Evolutionary conservation across 2,329 filamentous ascomycete genomes (phyloP).

Genomic region (Penicillium psychrosexuale): DNA sequence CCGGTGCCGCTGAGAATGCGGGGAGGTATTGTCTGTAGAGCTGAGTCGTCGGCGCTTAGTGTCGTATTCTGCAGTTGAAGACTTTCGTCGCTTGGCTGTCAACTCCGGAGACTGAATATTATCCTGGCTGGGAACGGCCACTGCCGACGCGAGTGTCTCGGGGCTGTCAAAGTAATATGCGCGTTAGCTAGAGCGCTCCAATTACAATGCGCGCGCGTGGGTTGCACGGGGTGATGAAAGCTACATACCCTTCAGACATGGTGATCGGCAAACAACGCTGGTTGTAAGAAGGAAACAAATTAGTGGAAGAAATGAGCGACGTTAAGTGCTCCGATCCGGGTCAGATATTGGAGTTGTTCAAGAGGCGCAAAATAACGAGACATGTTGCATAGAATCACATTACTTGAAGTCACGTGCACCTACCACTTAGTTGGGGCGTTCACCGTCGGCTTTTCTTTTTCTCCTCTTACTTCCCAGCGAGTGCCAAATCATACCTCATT

Average conservation of each 20-base stretch:
- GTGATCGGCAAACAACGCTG: neutral
- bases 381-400: conserved; percentile 12
- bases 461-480: neutral
- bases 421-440: conserved; percentile 13
- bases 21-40: conserved; percentile 28
- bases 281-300: neutral
- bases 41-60: conserved; percentile 54
- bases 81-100: conserved; percentile 53
- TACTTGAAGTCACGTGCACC: conserved; percentile 23
- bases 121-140: conserved; percentile 50
- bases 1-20: conserved; percentile 22
- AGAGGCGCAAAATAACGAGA: neutral
- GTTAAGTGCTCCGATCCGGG: neutral
- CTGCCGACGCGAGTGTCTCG: conserved; percentile 50
- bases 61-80: conserved; percentile 50
- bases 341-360: neutral
- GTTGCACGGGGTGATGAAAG: neutral
- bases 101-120: conserved; percentile 29
- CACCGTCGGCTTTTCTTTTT: neutral
- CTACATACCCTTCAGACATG: conserved; percentile 26
- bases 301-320: neutral
- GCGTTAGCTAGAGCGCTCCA: conserved; percentile 9
- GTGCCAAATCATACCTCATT: neutral
- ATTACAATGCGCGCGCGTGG: conserved; percentile 1
- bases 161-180: conserved; percentile 11